A percentile compares a stretch with the other conserved stretches of the same genome.
Conservation (phyloP, 495 filamentous ascomycete species). For the Penicillium manginii region DNA sequence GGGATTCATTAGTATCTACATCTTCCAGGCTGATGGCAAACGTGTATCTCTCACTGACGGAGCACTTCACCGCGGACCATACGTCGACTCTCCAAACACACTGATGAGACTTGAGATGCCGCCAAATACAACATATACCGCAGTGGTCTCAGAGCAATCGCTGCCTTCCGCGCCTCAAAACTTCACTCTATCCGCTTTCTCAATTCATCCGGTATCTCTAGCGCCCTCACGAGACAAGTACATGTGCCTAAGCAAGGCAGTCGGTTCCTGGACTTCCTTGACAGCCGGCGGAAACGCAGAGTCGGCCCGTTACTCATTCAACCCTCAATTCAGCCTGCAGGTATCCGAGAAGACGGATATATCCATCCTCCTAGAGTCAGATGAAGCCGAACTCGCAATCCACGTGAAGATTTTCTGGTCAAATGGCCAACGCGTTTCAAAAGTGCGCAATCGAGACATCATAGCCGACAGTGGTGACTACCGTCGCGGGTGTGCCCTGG, state of each 20-base stretch:
- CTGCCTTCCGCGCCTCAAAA: constrained; percentile 69
- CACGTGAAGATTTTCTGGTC: constrained; percentile 86
- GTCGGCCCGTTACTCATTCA: constrained; percentile 72
- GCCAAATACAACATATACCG: constrained; percentile 65
- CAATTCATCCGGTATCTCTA: constrained; percentile 60
- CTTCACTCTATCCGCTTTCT: constrained; percentile 86
- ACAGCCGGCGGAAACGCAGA: constrained; percentile 85
- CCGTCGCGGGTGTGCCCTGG: constrained; percentile 73
- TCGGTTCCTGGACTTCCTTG: constrained; percentile 70
- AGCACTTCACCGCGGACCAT: constrained; percentile 70
- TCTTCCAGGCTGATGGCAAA: constrained; percentile 74
- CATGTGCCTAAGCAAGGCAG: constrained; percentile 53
- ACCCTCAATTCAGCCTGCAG: constrained; percentile 80
- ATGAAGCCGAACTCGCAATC: constrained; percentile 70
- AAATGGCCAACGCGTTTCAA: constrained; percentile 66
- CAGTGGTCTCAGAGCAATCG: constrained; percentile 78
- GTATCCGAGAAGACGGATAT: constrained; percentile 60
- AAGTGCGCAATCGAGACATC: constrained; percentile 75
- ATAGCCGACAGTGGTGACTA: constrained; percentile 83
- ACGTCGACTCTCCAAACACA: constrained; percentile 91
- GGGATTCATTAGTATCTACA: constrained; percentile 86
- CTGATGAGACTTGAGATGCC: constrained; percentile 74
- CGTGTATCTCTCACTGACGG: constrained; percentile 73
- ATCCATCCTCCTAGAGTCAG: constrained; percentile 72
- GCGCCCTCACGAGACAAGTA: constrained; percentile 61